Evolutionary conservation across 2,329 filamentous ascomycete genomes (phyloP).

Genomic region (Tolypocladium guangdongense): DNA sequence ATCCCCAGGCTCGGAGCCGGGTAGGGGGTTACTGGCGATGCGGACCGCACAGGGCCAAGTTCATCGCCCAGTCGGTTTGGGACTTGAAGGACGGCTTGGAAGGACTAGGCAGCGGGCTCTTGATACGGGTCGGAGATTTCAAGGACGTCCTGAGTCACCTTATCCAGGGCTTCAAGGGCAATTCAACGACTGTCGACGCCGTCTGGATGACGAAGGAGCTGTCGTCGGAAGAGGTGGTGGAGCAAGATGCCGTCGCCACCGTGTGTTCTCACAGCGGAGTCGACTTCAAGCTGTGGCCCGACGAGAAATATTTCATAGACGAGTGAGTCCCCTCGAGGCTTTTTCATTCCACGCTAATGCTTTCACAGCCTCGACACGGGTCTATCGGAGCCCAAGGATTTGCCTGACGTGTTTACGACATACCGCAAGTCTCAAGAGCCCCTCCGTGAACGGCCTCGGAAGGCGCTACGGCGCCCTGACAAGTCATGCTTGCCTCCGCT

Average conservation of each 20-base stretch:
- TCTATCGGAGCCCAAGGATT: conserved; percentile 42
- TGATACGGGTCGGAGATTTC: conserved; percentile 51
- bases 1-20: conserved; percentile 55
- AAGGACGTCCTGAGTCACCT: conserved; percentile 49
- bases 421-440: conserved; percentile 67
- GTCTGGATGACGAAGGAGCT: conserved; percentile 69
- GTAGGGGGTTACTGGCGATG: conserved; percentile 62
- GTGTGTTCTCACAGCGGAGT: conserved; percentile 41
- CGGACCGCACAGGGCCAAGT: conserved; percentile 60
- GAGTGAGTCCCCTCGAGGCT: conserved; percentile 45
- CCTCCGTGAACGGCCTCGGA: conserved; percentile 52
- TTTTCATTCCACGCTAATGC: background rate
- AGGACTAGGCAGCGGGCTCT: conserved; percentile 46
- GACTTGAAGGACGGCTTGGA: conserved; percentile 55
- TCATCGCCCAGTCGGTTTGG: conserved; percentile 63
- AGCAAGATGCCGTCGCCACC: conserved; percentile 45
- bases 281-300: conserved; percentile 54
- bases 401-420: conserved; percentile 66
- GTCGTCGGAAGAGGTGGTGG: conserved; percentile 55
- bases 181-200: conserved; percentile 38
- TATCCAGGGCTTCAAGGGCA: conserved; percentile 34
- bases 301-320: conserved; percentile 72
- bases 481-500: conserved; percentile 43
- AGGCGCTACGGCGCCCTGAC: conserved; percentile 40
- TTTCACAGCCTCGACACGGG: conserved; percentile 51